Evolutionary conservation across 305 asterid species (phyloP), one percentile per base, ranked within the genome.

Genomic region (Euphrasia arctica): DNA sequence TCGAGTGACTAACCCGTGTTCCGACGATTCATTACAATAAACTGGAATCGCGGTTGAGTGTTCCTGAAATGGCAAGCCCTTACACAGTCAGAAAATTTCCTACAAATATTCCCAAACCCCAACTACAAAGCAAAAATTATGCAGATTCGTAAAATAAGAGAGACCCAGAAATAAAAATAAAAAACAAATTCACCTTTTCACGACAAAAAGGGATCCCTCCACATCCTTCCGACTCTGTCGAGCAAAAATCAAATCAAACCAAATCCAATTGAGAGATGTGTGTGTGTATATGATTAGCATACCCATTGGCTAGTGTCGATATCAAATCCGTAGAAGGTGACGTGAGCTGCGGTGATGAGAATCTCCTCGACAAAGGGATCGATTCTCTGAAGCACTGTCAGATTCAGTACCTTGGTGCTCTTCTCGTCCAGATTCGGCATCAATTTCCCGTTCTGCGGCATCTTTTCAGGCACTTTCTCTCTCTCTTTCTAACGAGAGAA

Each of bases 291-390:
- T 10, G 0, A 3, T 8, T 2, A 18, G 62, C 78, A 31, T 83
- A 88, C 97, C 97, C 97, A 90, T 79, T 90, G 97, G 71, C 85
- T 81, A 51, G 69, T 82, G 61, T 85, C 92, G 59, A 82, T 79
- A 69, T 88, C 88, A 81, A 90, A 90, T 83, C 86, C 95, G 63
- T 90, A 90, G 78, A 90, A 77, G 65, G 97, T 88, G 67, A 90
- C 97, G 77, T 90, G 97, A 50, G 96, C 91, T 43, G 96, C 93
- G 27, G 97, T 90, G 80, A 86, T 82, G 64, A 90, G 85, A 56
- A 90, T 90, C 59, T 90, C 95, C 75, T 86, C 96, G 22, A 90
- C 85, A 41, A 79, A 90, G 0, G 95, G 91, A 79, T 90, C 98
- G 67, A 80, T 77, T 47, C 98, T 78, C 72, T 89, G 98, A 22